Evolutionary conservation across 1,139 yeast genomes (phyloP).

Genomic region (Saccharomyces uvarum): DNA sequence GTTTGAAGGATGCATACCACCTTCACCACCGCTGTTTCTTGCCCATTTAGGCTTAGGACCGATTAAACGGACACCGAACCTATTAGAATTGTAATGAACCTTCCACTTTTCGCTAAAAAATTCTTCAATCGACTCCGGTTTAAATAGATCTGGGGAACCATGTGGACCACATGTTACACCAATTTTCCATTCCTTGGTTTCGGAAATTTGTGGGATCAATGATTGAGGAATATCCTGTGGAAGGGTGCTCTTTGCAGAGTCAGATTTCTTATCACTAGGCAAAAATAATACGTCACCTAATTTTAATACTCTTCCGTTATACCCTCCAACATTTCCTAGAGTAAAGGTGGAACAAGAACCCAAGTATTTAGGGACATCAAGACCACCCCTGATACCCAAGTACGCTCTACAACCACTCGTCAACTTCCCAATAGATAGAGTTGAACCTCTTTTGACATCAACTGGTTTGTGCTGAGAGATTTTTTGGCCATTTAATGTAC

Average conservation of each 20-base stretch:
- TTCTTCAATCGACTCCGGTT: conserved; percentile 61
- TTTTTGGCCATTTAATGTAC: conserved; percentile 55
- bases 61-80: conserved; percentile 88
- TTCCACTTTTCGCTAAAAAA: conserved; percentile 81
- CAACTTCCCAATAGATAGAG: conserved; percentile 71
- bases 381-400: conserved; percentile 83
- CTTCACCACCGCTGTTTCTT: conserved; percentile 94
- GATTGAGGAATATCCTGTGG: conserved; percentile 52
- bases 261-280: conserved; percentile 41
- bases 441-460: conserved; percentile 62
- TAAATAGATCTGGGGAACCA: conserved; percentile 92
- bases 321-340: conserved; percentile 88
- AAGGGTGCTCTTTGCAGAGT: conserved; percentile 65
- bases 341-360: conserved; percentile 98
- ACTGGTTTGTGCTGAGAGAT: conserved; percentile 67
- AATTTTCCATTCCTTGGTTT: conserved; percentile 63
- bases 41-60: conserved; percentile 99
- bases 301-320: conserved; percentile 84
- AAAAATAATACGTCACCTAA: conserved; percentile 85
- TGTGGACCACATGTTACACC: conserved; percentile 97
- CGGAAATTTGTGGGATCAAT: conserved; percentile 49
- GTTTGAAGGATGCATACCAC: conserved; percentile 95
- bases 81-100: conserved; percentile 90
- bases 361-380: conserved; percentile 86
- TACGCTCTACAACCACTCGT: conserved; percentile 81